phyloP scores from a whole-genome alignment of 2,329 filamentous ascomycete species.

The Exophiala calicioides region DNA sequence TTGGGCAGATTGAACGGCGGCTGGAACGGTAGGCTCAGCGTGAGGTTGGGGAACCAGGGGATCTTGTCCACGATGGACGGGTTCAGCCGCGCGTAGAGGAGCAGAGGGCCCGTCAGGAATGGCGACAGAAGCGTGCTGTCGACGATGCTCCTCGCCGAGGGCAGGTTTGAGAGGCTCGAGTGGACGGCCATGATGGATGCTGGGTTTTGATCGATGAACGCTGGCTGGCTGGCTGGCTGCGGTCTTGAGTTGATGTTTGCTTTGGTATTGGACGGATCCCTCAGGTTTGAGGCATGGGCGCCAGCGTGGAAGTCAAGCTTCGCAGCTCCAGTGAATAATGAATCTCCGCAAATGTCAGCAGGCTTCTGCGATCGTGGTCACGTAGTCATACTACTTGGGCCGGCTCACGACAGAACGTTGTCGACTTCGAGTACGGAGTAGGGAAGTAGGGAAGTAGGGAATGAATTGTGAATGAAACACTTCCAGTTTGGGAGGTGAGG shows the following conservation, averaged over 20 bases:
- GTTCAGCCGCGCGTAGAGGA: constrained; percentile 18
- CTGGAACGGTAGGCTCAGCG: constrained; percentile 12
- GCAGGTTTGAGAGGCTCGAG: constrained; percentile 3
- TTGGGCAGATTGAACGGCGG: constrained; percentile 13
- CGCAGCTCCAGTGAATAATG: too few relatives aligned
- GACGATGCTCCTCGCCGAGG: constrained; percentile 7
- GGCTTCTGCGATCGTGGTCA: too few relatives aligned
- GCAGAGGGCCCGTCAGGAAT: constrained; percentile 20
- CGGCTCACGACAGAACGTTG: too few relatives aligned
- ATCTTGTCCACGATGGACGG: constrained; percentile 11
- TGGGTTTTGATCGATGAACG: too few relatives aligned
- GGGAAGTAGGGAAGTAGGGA: too few relatives aligned
- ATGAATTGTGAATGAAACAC: too few relatives aligned
- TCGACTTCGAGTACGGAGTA: too few relatives aligned
- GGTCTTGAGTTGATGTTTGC: neutral
- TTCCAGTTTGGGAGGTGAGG: too few relatives aligned
- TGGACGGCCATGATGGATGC: constrained; percentile 9
- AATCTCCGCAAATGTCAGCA: too few relatives aligned
- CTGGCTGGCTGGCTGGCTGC: neutral
- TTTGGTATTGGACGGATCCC: neutral
- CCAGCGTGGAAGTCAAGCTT: too few relatives aligned
- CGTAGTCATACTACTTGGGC: too few relatives aligned
- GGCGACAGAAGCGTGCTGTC: constrained; percentile 17
- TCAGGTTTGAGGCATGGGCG: too few relatives aligned
- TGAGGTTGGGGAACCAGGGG: constrained; percentile 11